phyloP scores from a whole-genome alignment of 1,284 basidiomycete species.

The Apiotrichum siamense region DNA sequence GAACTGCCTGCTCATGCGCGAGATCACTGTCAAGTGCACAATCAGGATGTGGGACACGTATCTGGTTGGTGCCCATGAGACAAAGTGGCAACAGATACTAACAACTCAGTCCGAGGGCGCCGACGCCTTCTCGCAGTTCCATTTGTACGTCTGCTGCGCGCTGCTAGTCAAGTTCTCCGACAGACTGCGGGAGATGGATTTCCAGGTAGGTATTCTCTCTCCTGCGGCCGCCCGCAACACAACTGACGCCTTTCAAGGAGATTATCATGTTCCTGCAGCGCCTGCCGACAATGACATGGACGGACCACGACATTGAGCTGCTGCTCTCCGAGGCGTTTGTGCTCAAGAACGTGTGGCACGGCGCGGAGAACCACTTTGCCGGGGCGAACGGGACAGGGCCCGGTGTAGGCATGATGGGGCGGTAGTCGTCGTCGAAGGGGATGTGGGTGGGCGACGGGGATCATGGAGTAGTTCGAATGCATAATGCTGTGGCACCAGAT shows the following conservation, averaged over 20 bases:
- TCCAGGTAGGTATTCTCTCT: constrained; percentile 60
- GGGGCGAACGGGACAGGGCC: constrained; percentile 29
- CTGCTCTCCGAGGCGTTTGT: constrained; percentile 94
- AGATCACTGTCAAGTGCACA: constrained; percentile 89
- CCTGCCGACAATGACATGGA: constrained; percentile 90
- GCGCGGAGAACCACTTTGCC: constrained; percentile 81
- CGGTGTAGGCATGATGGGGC: constrained; percentile 42
- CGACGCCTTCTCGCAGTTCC: constrained; percentile 93
- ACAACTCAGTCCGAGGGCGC: constrained; percentile 60
- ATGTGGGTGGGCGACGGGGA: no score
- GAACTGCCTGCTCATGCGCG: constrained; percentile 94
- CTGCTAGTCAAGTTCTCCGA: constrained; percentile 90
- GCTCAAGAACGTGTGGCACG: constrained; percentile 86
- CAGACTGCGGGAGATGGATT: constrained; percentile 86
- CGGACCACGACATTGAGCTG: constrained; percentile 90
- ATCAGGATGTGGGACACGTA: constrained; percentile 99
- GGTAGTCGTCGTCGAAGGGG: no score
- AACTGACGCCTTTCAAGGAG: constrained; percentile 54
- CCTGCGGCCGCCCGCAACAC: not conserved
- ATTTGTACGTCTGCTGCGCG: constrained; percentile 91
- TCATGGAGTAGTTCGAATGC: not conserved
- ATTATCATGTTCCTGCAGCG: constrained; percentile 99
- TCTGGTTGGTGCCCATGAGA: constrained; percentile 56
- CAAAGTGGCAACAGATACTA: not conserved
- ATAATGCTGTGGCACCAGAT: not conserved